Conservation (phyloP, 1,284 basidiomycete genomes). For the Pseudozyma hubeiensis region DNA sequence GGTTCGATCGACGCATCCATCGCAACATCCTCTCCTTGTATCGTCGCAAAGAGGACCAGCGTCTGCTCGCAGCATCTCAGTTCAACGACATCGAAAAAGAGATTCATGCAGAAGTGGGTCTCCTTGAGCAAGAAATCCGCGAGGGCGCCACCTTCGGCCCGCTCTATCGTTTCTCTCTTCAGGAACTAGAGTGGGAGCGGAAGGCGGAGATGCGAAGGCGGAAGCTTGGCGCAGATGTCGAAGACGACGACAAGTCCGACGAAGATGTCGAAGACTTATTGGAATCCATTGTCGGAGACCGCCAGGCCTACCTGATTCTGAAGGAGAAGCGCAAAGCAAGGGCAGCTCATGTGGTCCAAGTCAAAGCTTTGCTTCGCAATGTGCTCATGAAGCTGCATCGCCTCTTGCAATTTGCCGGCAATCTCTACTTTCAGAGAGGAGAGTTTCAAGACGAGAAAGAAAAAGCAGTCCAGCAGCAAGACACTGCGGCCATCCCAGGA, state of each 20-base stretch:
- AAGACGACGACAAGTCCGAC: constrained; percentile 1
- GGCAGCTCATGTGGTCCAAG: constrained; percentile 29
- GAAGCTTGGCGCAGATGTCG: not conserved
- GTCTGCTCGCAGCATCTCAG: constrained; percentile 28
- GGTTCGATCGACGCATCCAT: constrained; percentile 49
- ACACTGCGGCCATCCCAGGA: not conserved
- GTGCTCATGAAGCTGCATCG: constrained; percentile 60
- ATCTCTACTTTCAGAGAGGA: constrained; percentile 61
- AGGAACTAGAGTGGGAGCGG: constrained; percentile 36
- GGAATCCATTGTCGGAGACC: constrained; percentile 16
- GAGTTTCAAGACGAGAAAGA: constrained; percentile 41
- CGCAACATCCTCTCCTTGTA: constrained; percentile 56
- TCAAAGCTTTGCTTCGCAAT: constrained; percentile 42
- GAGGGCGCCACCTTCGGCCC: constrained; percentile 39
- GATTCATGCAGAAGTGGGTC: constrained; percentile 20
- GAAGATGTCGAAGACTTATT: constrained; percentile 19
- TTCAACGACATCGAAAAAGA: constrained; percentile 41
- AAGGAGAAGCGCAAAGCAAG: constrained; percentile 33
- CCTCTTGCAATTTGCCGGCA: constrained; percentile 58
- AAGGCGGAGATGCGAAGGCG: constrained; percentile 22
- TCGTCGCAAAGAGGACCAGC: constrained; percentile 46
- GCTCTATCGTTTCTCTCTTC: constrained; percentile 44
- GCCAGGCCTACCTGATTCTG: constrained; percentile 19
- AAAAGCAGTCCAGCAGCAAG: not conserved
- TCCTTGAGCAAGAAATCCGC: constrained; percentile 40